Evolutionary conservation across 163 green algal genomes (phyloP).

Genomic region (Prototheca cutis): DNA sequence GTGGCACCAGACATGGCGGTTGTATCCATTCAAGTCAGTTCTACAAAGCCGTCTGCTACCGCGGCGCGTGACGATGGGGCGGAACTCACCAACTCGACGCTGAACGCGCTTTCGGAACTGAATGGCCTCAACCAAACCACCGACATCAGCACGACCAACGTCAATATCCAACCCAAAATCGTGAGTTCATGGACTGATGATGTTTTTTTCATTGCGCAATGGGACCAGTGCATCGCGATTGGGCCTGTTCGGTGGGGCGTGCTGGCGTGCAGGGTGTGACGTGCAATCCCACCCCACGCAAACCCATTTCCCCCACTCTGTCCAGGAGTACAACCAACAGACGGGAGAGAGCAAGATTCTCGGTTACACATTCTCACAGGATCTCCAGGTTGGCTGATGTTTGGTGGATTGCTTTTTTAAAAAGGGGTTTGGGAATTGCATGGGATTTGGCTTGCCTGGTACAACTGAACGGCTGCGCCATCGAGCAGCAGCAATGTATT

Average conservation of each 20-base stretch:
- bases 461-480: too few relatives aligned
- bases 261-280: too few relatives aligned
- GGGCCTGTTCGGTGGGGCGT: too few relatives aligned
- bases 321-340: background rate
- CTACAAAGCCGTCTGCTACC: background rate
- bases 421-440: too few relatives aligned
- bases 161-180: background rate
- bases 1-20: background rate
- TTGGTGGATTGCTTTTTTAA: too few relatives aligned
- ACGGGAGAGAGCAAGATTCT: background rate
- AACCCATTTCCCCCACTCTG: background rate
- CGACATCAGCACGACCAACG: background rate
- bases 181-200: too few relatives aligned
- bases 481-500: too few relatives aligned
- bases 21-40: background rate
- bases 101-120: background rate
- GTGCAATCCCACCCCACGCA: too few relatives aligned
- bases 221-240: too few relatives aligned
- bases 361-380: conserved; percentile 2
- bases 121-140: background rate
- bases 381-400: background rate
- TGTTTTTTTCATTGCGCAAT: too few relatives aligned
- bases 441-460: too few relatives aligned
- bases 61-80: background rate
- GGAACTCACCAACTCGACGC: background rate